A percentile compares a stretch with the other conserved stretches of the same genome.
These are phyloP conservation scores for Scleromitrula shiraiana DNA, from an alignment of 2,329 filamentous ascomycete species.

Conservation along the genomic window DNA sequence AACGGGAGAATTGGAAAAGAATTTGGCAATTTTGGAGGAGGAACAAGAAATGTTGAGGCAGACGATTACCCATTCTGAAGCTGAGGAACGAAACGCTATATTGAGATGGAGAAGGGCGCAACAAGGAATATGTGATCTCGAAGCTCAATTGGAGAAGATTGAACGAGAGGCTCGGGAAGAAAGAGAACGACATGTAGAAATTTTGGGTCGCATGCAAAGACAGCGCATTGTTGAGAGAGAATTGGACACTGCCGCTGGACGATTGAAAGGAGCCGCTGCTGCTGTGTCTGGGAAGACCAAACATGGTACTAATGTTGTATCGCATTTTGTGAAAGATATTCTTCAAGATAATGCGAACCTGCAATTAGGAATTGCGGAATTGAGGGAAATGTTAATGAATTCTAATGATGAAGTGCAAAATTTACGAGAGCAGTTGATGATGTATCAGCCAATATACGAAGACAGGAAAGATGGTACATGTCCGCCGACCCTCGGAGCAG, in stretches of 20 bases:
- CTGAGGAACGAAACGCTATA: conserved; percentile 71
- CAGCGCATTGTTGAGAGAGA: conserved; percentile 77
- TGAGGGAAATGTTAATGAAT: conserved; percentile 81
- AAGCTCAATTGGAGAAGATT: conserved; percentile 82
- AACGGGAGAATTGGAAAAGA: conserved; percentile 71
- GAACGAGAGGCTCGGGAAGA: conserved; percentile 78
- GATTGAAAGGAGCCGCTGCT: conserved; percentile 71
- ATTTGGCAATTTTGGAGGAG: conserved; percentile 69
- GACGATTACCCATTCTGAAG: conserved; percentile 56
- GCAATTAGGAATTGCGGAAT: conserved; percentile 83
- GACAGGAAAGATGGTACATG: conserved; percentile 25
- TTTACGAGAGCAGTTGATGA: conserved; percentile 70
- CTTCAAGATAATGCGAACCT: conserved; percentile 91
- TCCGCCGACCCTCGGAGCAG: conserved; percentile 57
- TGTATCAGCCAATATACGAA: conserved; percentile 62
- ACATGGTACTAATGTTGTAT: conserved; percentile 65
- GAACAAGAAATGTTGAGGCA: conserved; percentile 70
- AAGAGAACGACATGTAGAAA: conserved; percentile 70
- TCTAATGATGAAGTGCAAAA: conserved; percentile 92
- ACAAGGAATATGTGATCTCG: conserved; percentile 65
- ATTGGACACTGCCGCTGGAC: conserved; percentile 67
- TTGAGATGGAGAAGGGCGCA: conserved; percentile 83
- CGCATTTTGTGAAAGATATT: conserved; percentile 92
- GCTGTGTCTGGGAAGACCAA: conserved; percentile 48
- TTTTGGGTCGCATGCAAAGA: conserved; percentile 75